Evolutionary conservation across 768 basidiomycete genomes (phyloP), one percentile per base, ranked within the genome.

Genomic region (Boletellus emodensis): DNA sequence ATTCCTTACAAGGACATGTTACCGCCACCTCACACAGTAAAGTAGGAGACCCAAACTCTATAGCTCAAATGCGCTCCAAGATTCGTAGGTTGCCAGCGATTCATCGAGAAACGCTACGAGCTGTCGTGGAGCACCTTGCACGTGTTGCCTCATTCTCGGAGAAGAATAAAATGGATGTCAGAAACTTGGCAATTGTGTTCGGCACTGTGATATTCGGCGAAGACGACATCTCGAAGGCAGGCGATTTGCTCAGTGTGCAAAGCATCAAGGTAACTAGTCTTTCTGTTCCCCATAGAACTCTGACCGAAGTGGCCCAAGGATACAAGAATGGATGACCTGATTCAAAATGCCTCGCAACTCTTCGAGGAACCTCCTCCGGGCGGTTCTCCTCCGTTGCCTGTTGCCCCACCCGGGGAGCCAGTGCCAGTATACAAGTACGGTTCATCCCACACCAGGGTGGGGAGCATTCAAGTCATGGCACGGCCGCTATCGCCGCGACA

Each of bases 121-220:
- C 84, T 9, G 63, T 94, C 24, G 67, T 94, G 17, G 93, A 94
- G 55, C 94, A 95, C 66, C 79, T 96, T 15, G 73, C 84, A 3
- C 78, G 85, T 13, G 83, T 96, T 13, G 79, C 82, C 3, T 71
- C 82, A 5, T 74, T 75, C 33, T 75, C 76, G 18, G 82, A 85
- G 24, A 83, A 79, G 63, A 96, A 94, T 64, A 95, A 94, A 69
- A 96, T 96, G 94, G 94, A 93, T 60, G 75, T 85, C 3, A 92
- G 86, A 74, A 96, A 95, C 62, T 73, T 96, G 20, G 90, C 92
- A 3, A 94, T 96, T 41, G 85, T 94, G 4, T 94, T 95, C 70
- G 87, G 87, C 17, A 76, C 83, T 9, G 90, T 92, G 20, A 81
- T 96, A 41, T 94, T 96, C 57, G 93, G 93, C 6, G 91, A 94